Conservation (phyloP, 768 basidiomycete genomes). For the Russula sp. region DNA sequence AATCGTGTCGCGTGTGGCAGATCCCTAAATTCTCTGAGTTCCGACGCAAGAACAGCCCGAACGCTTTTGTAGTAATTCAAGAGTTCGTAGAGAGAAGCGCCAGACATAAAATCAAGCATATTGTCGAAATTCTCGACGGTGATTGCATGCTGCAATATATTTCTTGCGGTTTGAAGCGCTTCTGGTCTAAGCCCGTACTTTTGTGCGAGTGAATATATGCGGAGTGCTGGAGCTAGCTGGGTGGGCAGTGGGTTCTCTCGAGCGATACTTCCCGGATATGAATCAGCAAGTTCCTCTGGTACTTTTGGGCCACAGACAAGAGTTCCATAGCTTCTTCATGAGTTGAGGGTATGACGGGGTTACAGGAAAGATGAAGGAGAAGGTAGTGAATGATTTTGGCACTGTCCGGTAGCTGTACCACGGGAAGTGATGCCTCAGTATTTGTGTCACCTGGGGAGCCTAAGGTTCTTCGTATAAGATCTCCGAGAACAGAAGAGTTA, state of each 20-base stretch:
- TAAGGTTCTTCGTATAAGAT: neutral
- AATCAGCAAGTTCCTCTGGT: neutral
- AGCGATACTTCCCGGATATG: neutral
- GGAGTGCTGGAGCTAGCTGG: neutral
- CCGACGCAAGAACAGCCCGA: neutral
- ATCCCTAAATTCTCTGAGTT: neutral
- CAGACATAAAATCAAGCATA: neutral
- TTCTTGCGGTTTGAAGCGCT: neutral
- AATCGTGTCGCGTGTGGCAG: neutral
- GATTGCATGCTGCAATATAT: neutral
- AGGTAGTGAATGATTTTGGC: neutral
- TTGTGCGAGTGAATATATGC: neutral
- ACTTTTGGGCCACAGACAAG: neutral
- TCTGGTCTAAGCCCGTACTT: neutral
- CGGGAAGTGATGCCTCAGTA: neutral
- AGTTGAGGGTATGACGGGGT: neutral
- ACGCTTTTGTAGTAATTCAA: constrained; percentile 7
- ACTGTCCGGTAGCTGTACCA: neutral
- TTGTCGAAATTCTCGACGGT: neutral
- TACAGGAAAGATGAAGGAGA: neutral
- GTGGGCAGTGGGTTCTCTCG: neutral
- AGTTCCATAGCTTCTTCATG: neutral
- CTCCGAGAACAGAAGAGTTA: constrained; percentile 35
- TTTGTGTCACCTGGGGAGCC: neutral
- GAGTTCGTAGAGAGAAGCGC: constrained; percentile 10